These are phyloP conservation scores for Coemansia sp. DNA, from an alignment of 192 early-diverging fungal species.

Conservation along the genomic window DNA sequence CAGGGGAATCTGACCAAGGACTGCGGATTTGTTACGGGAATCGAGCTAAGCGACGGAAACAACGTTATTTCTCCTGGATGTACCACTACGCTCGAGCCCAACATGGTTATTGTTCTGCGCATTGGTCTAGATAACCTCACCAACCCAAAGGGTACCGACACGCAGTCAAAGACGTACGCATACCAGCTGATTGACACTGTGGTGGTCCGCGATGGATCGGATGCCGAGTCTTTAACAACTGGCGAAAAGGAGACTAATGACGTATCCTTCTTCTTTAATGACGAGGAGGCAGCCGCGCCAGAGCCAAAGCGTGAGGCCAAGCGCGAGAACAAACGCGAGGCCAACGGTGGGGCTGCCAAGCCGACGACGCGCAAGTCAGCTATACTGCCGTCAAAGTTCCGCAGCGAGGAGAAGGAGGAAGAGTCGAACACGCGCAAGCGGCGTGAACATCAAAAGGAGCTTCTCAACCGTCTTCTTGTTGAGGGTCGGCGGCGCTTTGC, in stretches of 20 bases:
- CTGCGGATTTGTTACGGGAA: slow-evolving; percentile 86
- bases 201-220: slow-evolving; percentile 51
- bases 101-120: slow-evolving; percentile 83
- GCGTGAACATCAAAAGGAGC: slow-evolving; percentile 84
- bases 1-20: slow-evolving; percentile 82
- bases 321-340: slow-evolving; percentile 25
- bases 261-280: slow-evolving; percentile 55
- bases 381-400: slow-evolving; percentile 72
- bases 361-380: slow-evolving; percentile 58
- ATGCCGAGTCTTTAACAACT: slow-evolving; percentile 27
- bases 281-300: slow-evolving; percentile 26
- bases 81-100: slow-evolving; percentile 61
- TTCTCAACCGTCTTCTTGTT: slow-evolving; percentile 69
- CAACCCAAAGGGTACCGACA: slow-evolving; percentile 70
- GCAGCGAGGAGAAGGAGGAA: slow-evolving; percentile 76
- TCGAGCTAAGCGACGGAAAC: slow-evolving; percentile 87
- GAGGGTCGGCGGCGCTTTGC: slow-evolving; percentile 82
- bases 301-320: slow-evolving; percentile 16
- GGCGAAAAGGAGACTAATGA: slow-evolving; percentile 41
- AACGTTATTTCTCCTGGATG: slow-evolving; percentile 78
- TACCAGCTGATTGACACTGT: slow-evolving; percentile 81
- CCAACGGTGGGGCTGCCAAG: slow-evolving; percentile 11
- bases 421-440: slow-evolving; percentile 74
- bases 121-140: slow-evolving; percentile 84
- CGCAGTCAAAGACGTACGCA: slow-evolving; percentile 76